A percentile compares a stretch with the other conserved stretches of the same genome.
phyloP scores from a whole-genome alignment of 306 rosid species.

The Cajanus cajan region DNA sequence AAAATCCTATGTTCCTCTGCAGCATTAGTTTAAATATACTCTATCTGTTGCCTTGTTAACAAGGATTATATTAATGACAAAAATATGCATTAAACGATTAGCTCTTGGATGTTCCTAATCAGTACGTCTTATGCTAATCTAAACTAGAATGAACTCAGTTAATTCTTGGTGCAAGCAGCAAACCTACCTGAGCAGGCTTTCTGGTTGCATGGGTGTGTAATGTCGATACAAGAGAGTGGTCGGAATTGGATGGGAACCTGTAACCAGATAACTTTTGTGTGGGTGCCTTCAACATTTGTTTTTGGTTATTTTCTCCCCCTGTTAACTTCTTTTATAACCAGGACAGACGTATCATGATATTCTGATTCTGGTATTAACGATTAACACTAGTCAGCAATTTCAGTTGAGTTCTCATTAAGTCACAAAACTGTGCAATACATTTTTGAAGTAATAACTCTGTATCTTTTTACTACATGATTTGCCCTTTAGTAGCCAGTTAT shows the following conservation, averaged over 20 bases:
- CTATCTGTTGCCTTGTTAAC: neutral
- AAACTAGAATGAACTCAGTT: neutral
- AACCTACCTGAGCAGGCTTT: neutral
- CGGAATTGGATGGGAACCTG: neutral
- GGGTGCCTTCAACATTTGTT: neutral
- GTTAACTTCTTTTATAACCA: neutral
- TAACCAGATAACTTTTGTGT: neutral
- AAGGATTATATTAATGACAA: neutral
- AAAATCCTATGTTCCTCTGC: neutral
- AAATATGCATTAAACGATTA: neutral
- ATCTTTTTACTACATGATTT: neutral
- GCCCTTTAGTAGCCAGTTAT: neutral
- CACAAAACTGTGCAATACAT: neutral
- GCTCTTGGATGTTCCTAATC: neutral
- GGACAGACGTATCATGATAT: neutral
- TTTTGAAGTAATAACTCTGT: neutral
- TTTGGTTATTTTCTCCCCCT: neutral
- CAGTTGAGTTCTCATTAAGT: neutral
- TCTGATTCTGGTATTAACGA: neutral
- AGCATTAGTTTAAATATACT: neutral
- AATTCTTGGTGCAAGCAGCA: neutral
- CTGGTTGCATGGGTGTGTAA: neutral
- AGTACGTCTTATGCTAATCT: neutral
- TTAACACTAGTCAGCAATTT: neutral
- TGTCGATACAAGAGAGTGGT: neutral